Conservation (phyloP, 2,329 filamentous ascomycete genomes). For the Phaeosphaeriaceae sp. region DNA sequence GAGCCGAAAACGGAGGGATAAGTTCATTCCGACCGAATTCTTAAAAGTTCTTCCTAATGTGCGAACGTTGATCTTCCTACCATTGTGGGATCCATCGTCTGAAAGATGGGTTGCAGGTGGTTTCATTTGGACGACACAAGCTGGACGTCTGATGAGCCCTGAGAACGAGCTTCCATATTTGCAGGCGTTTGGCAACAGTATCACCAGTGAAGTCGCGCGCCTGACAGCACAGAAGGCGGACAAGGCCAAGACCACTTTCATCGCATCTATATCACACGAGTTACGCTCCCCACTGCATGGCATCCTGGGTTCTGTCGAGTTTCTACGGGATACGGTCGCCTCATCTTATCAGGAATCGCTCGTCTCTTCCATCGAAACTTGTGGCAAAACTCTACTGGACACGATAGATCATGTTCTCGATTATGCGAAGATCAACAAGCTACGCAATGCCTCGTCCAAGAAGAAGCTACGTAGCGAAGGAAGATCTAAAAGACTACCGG, state of each 20-base stretch:
- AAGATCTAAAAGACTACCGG: conserved; percentile 31
- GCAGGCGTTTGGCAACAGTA: conserved; percentile 43
- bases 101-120: conserved; percentile 43
- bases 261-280: conserved; percentile 53
- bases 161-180: conserved; percentile 44
- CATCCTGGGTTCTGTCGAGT: conserved; percentile 57
- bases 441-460: conserved; percentile 29
- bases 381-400: conserved; percentile 48
- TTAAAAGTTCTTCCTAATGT: conserved; percentile 42
- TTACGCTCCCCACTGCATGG: conserved; percentile 67
- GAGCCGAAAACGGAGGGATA: conserved; percentile 31
- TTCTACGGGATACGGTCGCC: conserved; percentile 38
- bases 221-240: conserved; percentile 40
- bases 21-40: conserved; percentile 42
- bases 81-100: conserved; percentile 44
- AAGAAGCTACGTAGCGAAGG: conserved; percentile 24
- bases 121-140: conserved; percentile 43
- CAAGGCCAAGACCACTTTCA: conserved; percentile 50
- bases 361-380: conserved; percentile 43
- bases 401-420: conserved; percentile 50
- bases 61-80: conserved; percentile 45
- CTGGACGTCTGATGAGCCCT: conserved; percentile 38
- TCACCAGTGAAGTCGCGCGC: conserved; percentile 43
- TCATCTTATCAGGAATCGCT: conserved; percentile 51
- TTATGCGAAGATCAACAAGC: conserved; percentile 47